Evolutionary conservation across 805 yeast genomes (phyloP), one percentile per base, ranked within the genome.

Genomic region (Ogataea henricii): DNA sequence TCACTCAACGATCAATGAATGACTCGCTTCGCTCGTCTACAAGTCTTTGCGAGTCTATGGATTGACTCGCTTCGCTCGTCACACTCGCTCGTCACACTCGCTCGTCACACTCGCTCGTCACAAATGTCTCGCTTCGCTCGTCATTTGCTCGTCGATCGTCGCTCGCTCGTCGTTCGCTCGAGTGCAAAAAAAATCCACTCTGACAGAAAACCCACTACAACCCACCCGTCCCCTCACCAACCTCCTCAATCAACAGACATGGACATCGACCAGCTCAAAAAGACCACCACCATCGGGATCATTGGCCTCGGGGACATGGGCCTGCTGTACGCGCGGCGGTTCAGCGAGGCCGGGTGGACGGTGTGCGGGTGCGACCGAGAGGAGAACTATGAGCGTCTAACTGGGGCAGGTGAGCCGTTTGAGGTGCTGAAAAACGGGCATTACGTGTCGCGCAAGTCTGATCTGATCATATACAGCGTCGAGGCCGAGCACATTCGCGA

Each of bases 221-320:
- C 30, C 30, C 5, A 12, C n/a, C 4, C 30, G 13, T 27, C 21
- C 21, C 4, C 9, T n/a, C 7, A 16, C n/a, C 7, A 16, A 16
- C 29, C 17, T n/a, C n/a, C n/a, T n/a, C n/a, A n/a, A n/a, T n/a
- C n/a, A n/a, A 37, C 14, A 32, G 23, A 4, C 4, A 5, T 37
- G n/a, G 48, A 51, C 22, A 55, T 62, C 4, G 45, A 48, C 17
- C 33, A 48, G 21, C 49, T 57, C 20, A 50, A 66, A 26, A 38
- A 46, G 12, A 53, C 71, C 17, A 85, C 85, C 62, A 73, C 73
- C 17, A 78, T 94, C 39, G 99, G 99, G 1, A 87, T 94, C 54
- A 91, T 94, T 50, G 99, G 99, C 2, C 77, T 92, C 29, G 99
- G 99, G 25, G 98, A 92, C 65, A 94, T 94, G 99, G 99, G 99